phyloP scores from a whole-genome alignment of 140 eudicot genomes.

The Bidens hawaiensis region DNA sequence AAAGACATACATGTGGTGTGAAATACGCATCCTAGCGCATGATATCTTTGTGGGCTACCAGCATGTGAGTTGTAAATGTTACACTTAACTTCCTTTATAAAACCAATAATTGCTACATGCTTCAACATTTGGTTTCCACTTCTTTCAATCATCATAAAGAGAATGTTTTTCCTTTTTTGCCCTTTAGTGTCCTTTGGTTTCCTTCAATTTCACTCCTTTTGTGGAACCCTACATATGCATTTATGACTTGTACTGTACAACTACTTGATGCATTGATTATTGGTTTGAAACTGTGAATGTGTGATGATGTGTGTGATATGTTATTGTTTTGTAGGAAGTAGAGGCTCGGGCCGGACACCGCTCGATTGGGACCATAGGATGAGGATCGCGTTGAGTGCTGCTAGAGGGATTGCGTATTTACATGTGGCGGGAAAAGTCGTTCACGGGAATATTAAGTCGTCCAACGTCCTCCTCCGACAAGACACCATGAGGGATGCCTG shows the following conservation, averaged over 20 bases:
- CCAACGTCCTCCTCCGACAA: constrained; percentile 67
- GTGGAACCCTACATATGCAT: constrained; percentile 8
- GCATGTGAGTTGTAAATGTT: constrained; percentile 27
- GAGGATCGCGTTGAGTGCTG: constrained; percentile 64
- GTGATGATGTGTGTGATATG: not conserved
- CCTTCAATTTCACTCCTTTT: constrained; percentile 23
- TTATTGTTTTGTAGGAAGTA: constrained; percentile 49
- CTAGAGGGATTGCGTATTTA: constrained; percentile 58
- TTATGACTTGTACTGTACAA: not conserved
- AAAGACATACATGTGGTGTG: constrained; percentile 30
- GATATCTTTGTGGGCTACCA: constrained; percentile 30
- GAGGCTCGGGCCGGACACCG: constrained; percentile 80
- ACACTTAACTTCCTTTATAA: constrained; percentile 26
- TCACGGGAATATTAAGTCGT: constrained; percentile 86
- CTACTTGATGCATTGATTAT: not conserved
- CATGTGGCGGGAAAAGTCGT: constrained; percentile 65
- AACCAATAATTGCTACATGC: constrained; percentile 23
- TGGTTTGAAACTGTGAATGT: not conserved
- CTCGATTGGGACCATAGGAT: constrained; percentile 84
- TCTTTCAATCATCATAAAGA: constrained; percentile 28
- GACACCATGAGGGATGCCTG: constrained; percentile 49
- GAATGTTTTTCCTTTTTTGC: constrained; percentile 16
- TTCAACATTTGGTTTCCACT: constrained; percentile 12
- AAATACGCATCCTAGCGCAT: constrained; percentile 23
- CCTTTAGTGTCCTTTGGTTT: constrained; percentile 12